Evolutionary conservation across 805 yeast genomes (phyloP).

Genomic region (Yarrowia sp.): DNA sequence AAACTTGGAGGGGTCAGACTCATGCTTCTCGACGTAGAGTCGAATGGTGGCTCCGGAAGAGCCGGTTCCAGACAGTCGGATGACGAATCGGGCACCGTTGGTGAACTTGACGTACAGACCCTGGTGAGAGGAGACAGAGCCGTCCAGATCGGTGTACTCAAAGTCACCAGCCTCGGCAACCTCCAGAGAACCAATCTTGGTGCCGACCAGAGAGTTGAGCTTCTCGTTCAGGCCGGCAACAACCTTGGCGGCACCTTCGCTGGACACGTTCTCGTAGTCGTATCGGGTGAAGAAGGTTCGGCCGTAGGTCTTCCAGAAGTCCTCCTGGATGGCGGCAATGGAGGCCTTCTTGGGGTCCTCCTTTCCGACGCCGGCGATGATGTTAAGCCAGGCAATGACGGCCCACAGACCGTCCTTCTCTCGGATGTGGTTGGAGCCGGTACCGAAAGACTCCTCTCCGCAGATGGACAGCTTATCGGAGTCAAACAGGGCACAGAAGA

Average conservation of each 20-base stretch:
- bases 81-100: conserved; percentile 83
- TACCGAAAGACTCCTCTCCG: conserved; percentile 98
- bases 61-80: conserved; percentile 95
- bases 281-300: conserved; percentile 96
- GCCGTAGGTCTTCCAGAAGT: conserved; percentile 92
- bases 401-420: conserved; percentile 99
- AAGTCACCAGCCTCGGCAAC: conserved; percentile 86
- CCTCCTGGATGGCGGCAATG: conserved; percentile 77
- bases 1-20: conserved; percentile 62
- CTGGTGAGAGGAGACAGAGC: conserved; percentile 84
- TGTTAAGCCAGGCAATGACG: conserved; percentile 94
- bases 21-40: conserved; percentile 85
- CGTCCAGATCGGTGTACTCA: conserved; percentile 92
- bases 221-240: conserved; percentile 59
- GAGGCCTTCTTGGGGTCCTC: conserved; percentile 68
- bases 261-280: conserved; percentile 84
- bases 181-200: conserved; percentile 57
- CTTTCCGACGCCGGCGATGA: conserved; percentile 79
- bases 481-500: conserved; percentile 94
- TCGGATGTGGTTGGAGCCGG: conserved; percentile 96
- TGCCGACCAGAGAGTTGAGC: conserved; percentile 57
- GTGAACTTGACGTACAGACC: conserved; percentile 84
- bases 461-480: conserved; percentile 92
- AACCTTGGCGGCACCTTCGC: conserved; percentile 75
- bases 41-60: conserved; percentile 97